A percentile compares a stretch with the other conserved stretches of the same genome.
Evolutionary conservation across 768 basidiomycete genomes (phyloP).

Genomic region (Termitomyces sp.): DNA sequence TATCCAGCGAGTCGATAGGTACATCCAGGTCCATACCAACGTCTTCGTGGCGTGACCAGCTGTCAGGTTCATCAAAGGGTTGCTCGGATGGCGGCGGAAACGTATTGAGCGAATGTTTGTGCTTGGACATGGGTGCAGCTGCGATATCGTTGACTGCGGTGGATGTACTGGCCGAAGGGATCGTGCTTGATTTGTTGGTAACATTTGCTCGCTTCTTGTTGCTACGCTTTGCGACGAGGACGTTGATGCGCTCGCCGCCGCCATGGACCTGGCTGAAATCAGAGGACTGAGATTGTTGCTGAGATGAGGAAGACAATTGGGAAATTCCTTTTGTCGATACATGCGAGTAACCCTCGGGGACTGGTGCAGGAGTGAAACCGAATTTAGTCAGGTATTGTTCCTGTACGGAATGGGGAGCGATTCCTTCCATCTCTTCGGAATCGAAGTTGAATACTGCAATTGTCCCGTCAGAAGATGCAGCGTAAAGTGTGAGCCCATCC

Average conservation of each 20-base stretch:
- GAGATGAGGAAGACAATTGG: conserved; percentile 26
- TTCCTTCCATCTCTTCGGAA: conserved; percentile 72
- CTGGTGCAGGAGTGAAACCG: conserved; percentile 60
- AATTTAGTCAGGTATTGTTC: conserved; percentile 79
- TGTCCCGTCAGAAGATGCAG: conserved; percentile 93
- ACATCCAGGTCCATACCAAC: conserved; percentile 51
- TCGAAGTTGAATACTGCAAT: conserved; percentile 87
- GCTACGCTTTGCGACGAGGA: conserved; percentile 68
- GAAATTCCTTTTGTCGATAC: conserved; percentile 24
- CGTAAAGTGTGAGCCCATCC: conserved; percentile 89
- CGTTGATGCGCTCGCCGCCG: conserved; percentile 59
- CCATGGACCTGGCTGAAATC: conserved; percentile 25
- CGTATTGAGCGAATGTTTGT: conserved; percentile 26
- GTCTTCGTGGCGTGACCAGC: conserved; percentile 29
- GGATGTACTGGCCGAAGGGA: conserved; percentile 19
- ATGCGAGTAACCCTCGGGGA: conserved; percentile 72
- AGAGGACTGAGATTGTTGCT: conserved; percentile 26
- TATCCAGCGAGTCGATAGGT: conserved; percentile 48
- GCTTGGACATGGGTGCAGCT: conserved; percentile 27
- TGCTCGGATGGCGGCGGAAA: conserved; percentile 49
- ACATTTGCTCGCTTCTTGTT: conserved; percentile 52
- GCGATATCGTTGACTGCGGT: conserved; percentile 12
- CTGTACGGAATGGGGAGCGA: conserved; percentile 67
- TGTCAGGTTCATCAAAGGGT: conserved; percentile 34
- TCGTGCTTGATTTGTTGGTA: conserved; percentile 13